These are phyloP conservation scores for Rhytidhysteron rufulum DNA, from an alignment of 2,329 filamentous ascomycete species.

Conservation along the genomic window DNA sequence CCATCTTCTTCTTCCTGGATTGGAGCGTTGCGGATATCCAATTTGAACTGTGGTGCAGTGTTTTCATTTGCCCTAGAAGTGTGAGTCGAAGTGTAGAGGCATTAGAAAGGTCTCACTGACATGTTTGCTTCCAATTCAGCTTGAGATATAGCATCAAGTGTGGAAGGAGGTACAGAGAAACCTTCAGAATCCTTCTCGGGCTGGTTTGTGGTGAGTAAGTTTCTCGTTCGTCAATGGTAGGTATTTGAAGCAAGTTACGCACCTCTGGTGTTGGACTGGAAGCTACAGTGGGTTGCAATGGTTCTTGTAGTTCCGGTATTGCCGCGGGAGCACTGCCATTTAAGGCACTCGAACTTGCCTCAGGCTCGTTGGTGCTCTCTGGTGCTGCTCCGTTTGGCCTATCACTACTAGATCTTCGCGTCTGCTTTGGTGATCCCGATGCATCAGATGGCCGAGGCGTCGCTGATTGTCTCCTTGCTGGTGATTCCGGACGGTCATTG, in stretches of 20 bases:
- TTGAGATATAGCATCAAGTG: conserved; percentile 58
- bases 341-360: conserved; percentile 15
- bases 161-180: conserved; percentile 68
- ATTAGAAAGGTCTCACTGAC: conserved; percentile 14
- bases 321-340: conserved; percentile 31
- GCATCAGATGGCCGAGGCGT: conserved; percentile 27
- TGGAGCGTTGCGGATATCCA: conserved; percentile 74
- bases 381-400: conserved; percentile 28
- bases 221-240: too few relatives aligned
- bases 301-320: conserved; percentile 35
- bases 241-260: too few relatives aligned
- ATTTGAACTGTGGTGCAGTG: conserved; percentile 60
- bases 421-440: conserved; percentile 30
- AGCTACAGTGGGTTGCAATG: conserved; percentile 24
- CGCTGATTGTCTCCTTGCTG: conserved; percentile 24
- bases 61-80: conserved; percentile 15
- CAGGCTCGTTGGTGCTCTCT: conserved; percentile 15
- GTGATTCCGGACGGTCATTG: conserved; percentile 29
- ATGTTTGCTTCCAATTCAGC: conserved; percentile 62
- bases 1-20: conserved; percentile 77
- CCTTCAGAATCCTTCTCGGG: conserved; percentile 67
- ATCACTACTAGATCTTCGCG: conserved; percentile 21
- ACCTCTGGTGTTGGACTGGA: conserved; percentile 26
- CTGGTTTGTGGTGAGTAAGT: too few relatives aligned
- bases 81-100: neutral